Base-by-base conservation (phyloP, 2,329 filamentous ascomycete genomes). In the Penicillium sp. region DNA sequence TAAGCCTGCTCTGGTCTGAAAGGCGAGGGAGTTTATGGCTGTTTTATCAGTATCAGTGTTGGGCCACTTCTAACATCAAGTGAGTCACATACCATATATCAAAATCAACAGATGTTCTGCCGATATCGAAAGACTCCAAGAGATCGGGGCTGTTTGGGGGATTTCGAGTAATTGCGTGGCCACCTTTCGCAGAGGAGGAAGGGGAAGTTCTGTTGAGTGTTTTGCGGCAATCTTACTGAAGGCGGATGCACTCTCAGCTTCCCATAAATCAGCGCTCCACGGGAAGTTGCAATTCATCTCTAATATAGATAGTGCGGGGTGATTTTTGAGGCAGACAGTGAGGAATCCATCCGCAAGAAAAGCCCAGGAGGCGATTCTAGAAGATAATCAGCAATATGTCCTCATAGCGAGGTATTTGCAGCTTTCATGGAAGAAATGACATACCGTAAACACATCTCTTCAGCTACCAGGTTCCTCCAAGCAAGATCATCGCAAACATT, bases 271-370 rank as follows among this genome's bases (percentile, higher is more conserved):
- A 3, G 62, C 56, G 13, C 51, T 59, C 62, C 61, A 65, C 0
- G 62, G 60, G 14, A 65, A 61, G 27, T 61, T 49, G 27, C 62
- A 65, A 23, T 63, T 52, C 58, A 65, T 60, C 35, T 64, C 62
- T 24, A 64, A 64, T 0, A 61, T 56, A 1, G 61, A 63, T 20
- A 65, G 31, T 14, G 56, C 52, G 3, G 62, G 62, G 26, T 63
- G 56, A 14, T 63, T 65, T 4, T 63, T 64, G 46, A 64, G 64
- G 38, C 62, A 65, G 6, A 65, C 61, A 1, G 61, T 65, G 13
- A 65, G 55, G 10, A 65, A 65, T 6, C 61, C 62, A 26, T 65
- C 62, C 0, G 62, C 61, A 13, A 65, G 56, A n/a, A 64, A 65
- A 3, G 52, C 56, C 62, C 62, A 65, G 29, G 55, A 64, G 4